Evolutionary conservation across 495 filamentous ascomycete species (phyloP), one percentile per base, ranked within the genome.

Genomic region (Cairneyella variabilis): DNA sequence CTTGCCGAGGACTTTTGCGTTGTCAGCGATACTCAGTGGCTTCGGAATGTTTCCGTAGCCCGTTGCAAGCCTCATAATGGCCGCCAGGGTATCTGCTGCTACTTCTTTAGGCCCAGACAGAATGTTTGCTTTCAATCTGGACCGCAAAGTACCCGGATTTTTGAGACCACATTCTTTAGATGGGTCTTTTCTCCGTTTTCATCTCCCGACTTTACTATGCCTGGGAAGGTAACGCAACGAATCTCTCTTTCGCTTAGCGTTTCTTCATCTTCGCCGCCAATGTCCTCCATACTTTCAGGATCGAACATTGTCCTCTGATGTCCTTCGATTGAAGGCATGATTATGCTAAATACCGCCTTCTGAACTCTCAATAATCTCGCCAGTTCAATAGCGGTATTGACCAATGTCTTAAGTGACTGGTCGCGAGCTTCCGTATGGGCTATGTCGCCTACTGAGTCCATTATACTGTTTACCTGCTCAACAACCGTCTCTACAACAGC

Each of bases 231-330:
- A 10, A 66, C 60, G 42, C 64, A 68, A 17, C 50, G 36, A 34
- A 66, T 59, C 43, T 61, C 53, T 18, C 60, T 43, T 45, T 77
- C 71, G 58, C 70, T 71, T 48, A 68, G 66, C 17, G 75, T 72
- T 45, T 81, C 76, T 51, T 80, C 79, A 44, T 79, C 76, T 53
- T 80, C 78, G 21, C 75, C 78, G 28, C 76, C 74, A 38, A 80
- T 73, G 59, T 80, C 77, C 49, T 80, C 76, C 78, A 83, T 83
- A 3, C 58, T 74, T 47, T 69, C 66, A 10, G 59, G 20, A 55
- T 80, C 75, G 43, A 79, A 81, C 51, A 76, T 60, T 18, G 64
- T 69, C 26, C 57, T 65, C 50, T 80, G 75, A 57, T 77, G 69
- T 2, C 68, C 69, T 38, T 71, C 57, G 23, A 78, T 69, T 48